phyloP scores from a whole-genome alignment of 2,329 filamentous ascomycete species.

The Botryotinia convoluta region DNA sequence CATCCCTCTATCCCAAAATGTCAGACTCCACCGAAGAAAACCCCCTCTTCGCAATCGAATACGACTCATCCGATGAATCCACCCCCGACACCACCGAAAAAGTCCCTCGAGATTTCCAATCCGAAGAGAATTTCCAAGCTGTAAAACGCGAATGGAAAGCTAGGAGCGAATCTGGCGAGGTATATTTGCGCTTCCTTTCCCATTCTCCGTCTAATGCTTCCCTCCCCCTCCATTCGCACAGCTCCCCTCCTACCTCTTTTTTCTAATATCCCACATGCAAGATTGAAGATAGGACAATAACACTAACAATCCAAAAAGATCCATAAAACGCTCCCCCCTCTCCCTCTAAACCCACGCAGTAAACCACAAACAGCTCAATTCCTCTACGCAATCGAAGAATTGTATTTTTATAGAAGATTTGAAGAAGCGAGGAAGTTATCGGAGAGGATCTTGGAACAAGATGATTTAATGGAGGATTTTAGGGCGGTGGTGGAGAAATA shows the following conservation, averaged over 20 bases:
- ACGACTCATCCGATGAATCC: constrained; percentile 42
- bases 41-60: constrained; percentile 45
- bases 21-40: constrained; percentile 35
- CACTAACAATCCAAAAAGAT: constrained; percentile 26
- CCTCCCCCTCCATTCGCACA: no score
- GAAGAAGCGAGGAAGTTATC: constrained; percentile 31
- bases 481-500: constrained; percentile 31
- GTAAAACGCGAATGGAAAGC: constrained; percentile 32
- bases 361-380: constrained; percentile 36
- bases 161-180: constrained; percentile 36
- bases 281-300: neutral
- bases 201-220: neutral
- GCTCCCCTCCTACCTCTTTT: neutral
- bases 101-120: constrained; percentile 37
- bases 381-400: constrained; percentile 38
- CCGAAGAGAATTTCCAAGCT: constrained; percentile 34
- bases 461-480: constrained; percentile 29
- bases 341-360: constrained; percentile 32
- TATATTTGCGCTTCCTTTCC: constrained; percentile 19
- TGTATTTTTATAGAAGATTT: constrained; percentile 37
- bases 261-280: neutral
- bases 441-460: constrained; percentile 27
- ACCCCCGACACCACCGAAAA: constrained; percentile 15
- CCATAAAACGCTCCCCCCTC: constrained; percentile 27
- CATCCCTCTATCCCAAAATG: neutral